phyloP scores from a whole-genome alignment of 768 basidiomycete genomes.

The Boletus sp. region DNA sequence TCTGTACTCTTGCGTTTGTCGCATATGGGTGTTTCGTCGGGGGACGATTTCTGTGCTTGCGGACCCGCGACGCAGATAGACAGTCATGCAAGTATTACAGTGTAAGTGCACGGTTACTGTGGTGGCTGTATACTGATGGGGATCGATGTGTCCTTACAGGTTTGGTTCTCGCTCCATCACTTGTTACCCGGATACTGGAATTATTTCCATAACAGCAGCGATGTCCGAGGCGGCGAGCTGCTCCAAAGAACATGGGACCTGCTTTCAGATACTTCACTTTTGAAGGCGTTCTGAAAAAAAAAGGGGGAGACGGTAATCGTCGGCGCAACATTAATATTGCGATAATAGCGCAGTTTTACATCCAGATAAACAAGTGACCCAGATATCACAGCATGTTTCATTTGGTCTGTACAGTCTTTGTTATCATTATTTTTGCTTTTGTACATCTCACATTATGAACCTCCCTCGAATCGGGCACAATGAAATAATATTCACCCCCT shows the following conservation, averaged over 20 bases:
- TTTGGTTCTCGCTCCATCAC: slow-evolving; percentile 36
- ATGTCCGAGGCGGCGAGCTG: slow-evolving; percentile 15
- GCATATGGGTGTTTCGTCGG: slow-evolving; percentile 35
- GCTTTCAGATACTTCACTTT: slow-evolving; percentile 12
- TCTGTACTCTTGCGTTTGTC: slow-evolving; percentile 27
- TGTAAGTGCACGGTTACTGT: slow-evolving; percentile 17
- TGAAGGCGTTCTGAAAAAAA: slow-evolving; percentile 9
- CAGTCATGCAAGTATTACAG: slow-evolving; percentile 38
- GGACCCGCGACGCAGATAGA: slow-evolving; percentile 29
- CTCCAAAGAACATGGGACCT: slow-evolving; percentile 18
- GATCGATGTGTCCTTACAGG: slow-evolving; percentile 3
- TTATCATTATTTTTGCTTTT: no score
- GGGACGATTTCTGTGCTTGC: slow-evolving; percentile 29
- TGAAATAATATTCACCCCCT: no score
- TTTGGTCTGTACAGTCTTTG: no score
- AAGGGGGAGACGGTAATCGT: no score
- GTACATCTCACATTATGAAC: no score
- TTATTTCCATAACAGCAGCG: slow-evolving; percentile 22
- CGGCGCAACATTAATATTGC: no score
- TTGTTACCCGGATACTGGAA: slow-evolving; percentile 37
- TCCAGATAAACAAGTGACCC: no score
- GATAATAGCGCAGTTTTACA: no score
- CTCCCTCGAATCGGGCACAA: no score
- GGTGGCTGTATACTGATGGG: neutral
- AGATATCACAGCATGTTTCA: no score